phyloP scores from a whole-genome alignment of 1,139 yeast species.

The Protomyces inundatus region DNA sequence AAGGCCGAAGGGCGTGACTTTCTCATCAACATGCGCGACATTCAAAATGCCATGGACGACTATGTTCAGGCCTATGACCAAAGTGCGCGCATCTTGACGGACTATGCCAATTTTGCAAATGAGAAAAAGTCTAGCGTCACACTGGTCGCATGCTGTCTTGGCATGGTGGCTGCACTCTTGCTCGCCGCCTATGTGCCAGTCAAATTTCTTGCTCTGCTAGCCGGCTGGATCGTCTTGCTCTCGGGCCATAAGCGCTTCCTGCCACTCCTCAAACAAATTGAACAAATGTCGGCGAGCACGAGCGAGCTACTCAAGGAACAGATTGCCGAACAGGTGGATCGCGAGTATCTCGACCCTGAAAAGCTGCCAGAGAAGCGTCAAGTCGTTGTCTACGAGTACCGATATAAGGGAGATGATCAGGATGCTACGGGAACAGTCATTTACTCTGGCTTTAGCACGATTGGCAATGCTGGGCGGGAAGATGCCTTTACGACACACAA shows the following conservation, averaged over 20 bases:
- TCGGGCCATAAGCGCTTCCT: constrained; percentile 20
- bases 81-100: constrained; percentile 26
- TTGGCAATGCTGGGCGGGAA: constrained; percentile 21
- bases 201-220: constrained; percentile 1
- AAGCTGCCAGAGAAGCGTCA: constrained; percentile 2
- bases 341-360: constrained; percentile 15
- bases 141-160: constrained; percentile 3
- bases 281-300: not conserved
- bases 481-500: constrained; percentile 17
- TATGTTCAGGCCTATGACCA: constrained; percentile 31
- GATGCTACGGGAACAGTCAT: not conserved
- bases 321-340: constrained; percentile 5
- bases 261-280: constrained; percentile 1
- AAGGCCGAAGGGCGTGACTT: constrained; percentile 30
- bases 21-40: constrained; percentile 43
- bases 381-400: constrained; percentile 18
- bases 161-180: not conserved
- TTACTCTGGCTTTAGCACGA: constrained; percentile 24
- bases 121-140: constrained; percentile 17
- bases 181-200: constrained; percentile 19
- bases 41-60: constrained; percentile 38
- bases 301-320: constrained; percentile 1
- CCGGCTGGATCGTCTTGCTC: constrained; percentile 18
- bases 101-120: constrained; percentile 28
- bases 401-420: constrained; percentile 3